phyloP scores from a whole-genome alignment of 805 yeast species.

The Saccharomycopsis microspora region DNA sequence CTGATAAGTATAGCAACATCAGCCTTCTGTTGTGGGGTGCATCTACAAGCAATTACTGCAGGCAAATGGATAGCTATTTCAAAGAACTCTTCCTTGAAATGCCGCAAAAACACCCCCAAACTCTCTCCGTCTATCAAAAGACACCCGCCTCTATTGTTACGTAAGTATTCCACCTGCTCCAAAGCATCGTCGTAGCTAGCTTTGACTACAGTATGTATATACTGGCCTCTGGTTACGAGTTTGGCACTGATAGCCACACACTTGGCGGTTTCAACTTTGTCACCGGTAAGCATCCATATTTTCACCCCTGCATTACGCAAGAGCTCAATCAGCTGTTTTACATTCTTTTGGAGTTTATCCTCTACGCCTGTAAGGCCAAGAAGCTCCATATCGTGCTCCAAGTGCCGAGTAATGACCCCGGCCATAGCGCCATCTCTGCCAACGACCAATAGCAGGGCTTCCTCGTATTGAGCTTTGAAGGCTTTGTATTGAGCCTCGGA shows the following conservation, averaged over 20 bases:
- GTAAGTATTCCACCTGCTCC: slow-evolving; percentile 62
- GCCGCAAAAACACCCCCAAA: slow-evolving; percentile 51
- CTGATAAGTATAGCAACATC: slow-evolving; percentile 81
- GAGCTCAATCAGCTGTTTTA: slow-evolving; percentile 83
- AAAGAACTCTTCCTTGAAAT: slow-evolving; percentile 63
- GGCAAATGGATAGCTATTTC: slow-evolving; percentile 70
- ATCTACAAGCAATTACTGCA: slow-evolving; percentile 95
- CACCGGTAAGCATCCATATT: slow-evolving; percentile 99
- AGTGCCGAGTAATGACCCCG: slow-evolving; percentile 48
- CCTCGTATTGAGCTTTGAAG: slow-evolving; percentile 52
- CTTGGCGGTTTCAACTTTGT: slow-evolving; percentile 95
- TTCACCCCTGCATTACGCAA: slow-evolving; percentile 93
- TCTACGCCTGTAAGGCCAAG: slow-evolving; percentile 96
- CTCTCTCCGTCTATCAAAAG: slow-evolving; percentile 92
- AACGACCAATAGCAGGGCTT: slow-evolving; percentile 69
- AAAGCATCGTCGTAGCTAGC: slow-evolving; percentile 40
- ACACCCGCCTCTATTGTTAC: slow-evolving; percentile 44
- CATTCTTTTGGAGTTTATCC: slow-evolving; percentile 85
- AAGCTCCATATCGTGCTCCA: slow-evolving; percentile 78
- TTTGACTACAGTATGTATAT: slow-evolving; percentile 76
- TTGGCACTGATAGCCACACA: slow-evolving; percentile 97
- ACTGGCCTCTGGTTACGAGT: slow-evolving; percentile 86
- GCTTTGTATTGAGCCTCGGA: slow-evolving; percentile 41
- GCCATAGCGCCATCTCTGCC: slow-evolving; percentile 72
- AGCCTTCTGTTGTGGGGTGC: slow-evolving; percentile 98